Evolutionary conservation across 2,329 filamentous ascomycete species (phyloP).

Genomic region (Onygenales sp.): DNA sequence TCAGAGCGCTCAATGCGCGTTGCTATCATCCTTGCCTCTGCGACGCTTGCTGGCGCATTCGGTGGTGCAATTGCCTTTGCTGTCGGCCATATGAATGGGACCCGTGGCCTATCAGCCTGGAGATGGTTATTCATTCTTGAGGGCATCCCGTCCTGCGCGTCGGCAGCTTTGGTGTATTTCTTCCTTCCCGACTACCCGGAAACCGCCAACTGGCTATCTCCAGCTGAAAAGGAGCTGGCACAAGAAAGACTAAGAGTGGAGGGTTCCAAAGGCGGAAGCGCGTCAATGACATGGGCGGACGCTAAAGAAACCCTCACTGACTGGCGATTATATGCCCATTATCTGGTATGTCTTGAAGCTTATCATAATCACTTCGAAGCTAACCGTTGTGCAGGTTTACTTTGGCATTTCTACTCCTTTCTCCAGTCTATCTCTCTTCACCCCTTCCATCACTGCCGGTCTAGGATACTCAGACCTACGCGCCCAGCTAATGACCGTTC

Average conservation of each 20-base stretch:
- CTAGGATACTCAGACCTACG: conserved; percentile 46
- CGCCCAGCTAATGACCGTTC: conserved; percentile 58
- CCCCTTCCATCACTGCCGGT: conserved; percentile 56
- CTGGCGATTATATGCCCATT: conserved; percentile 45
- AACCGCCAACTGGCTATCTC: conserved; percentile 36
- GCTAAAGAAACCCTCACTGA: conserved; percentile 40
- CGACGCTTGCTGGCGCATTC: conserved; percentile 44
- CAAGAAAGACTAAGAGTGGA: conserved; percentile 32
- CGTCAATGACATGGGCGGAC: conserved; percentile 39
- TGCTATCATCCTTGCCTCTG: conserved; percentile 45
- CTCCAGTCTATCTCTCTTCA: conserved; percentile 49
- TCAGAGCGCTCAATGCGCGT: conserved; percentile 51
- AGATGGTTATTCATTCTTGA: conserved; percentile 41
- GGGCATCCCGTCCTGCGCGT: conserved; percentile 29
- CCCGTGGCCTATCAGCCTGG: conserved; percentile 30
- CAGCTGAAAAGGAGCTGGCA: conserved; percentile 35
- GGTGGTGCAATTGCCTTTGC: conserved; percentile 48
- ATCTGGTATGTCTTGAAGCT: conserved; percentile 31
- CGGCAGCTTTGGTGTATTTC: conserved; percentile 35
- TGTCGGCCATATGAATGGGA: conserved; percentile 31
- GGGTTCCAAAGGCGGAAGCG: conserved; percentile 25
- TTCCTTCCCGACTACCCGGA: conserved; percentile 42
- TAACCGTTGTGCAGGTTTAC: conserved; percentile 32
- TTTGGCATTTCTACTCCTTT: conserved; percentile 48
- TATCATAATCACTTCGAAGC: conserved; percentile 2